Base-by-base conservation (phyloP, 78 protist genomes). In the Cavenderia fasciculata region DNA sequence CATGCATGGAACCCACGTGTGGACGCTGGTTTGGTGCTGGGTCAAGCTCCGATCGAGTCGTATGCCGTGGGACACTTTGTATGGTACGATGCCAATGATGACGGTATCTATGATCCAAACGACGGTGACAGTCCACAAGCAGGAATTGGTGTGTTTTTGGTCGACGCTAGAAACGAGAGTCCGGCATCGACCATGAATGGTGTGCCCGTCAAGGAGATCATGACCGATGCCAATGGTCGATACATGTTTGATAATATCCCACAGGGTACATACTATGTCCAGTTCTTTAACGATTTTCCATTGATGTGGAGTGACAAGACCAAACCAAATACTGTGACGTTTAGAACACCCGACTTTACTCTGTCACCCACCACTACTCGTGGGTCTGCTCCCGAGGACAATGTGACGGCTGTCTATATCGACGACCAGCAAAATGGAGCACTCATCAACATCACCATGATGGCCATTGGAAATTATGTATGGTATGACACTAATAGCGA, bases 401-500 rank as follows among this genome's bases (percentile, higher is more conserved):
- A 52, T 34, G 52, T 77, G 3, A 19, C 19, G 4, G 74, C 74
- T 21, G 29, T 18, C 23, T 68, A 36, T 29, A 46, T 77, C 0
- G 74, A 77, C 25, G 66, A 27, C 41, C 61, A 25, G 1, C 43
- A 63, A 54, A 77, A 77, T 63, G 73, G 75, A 46, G 87, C 49
- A 12, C 21, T 77, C 14, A 46, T 77, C 49, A 21, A 8, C 21
- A 4, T 25, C 12, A 41, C 25, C 25, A 19, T 43, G 18, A 29
- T 77, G 4, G 87, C 87, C 0, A 47, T 77, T 46, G 87, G 87
- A 49, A 51, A 63, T 29, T 63, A 63, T 36, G 65, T 63, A 25
- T 77, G 87, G 87, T 63, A 47, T 25, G 87, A 77, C 51, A 19
- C 49, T n/a, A 77, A 77, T 47, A 16, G 38, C 12, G 38, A 77